Conservation (phyloP, 2,329 filamentous ascomycete species). For the Claviceps sp. region DNA sequence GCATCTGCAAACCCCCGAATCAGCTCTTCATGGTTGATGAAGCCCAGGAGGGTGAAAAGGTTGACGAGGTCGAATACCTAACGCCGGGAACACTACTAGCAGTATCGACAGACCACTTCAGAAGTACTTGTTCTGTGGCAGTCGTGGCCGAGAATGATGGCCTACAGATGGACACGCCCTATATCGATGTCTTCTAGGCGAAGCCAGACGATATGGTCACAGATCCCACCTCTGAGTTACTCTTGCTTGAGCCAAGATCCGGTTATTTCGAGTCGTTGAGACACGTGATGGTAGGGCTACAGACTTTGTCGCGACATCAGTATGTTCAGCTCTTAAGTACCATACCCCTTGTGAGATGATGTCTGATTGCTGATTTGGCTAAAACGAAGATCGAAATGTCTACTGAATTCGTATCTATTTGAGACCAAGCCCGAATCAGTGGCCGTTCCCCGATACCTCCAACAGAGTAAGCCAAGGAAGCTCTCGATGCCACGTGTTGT, state of each 20-base stretch:
- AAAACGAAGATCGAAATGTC: conserved; percentile 27
- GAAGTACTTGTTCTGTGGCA: conserved; percentile 52
- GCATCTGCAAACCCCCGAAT: conserved; percentile 58
- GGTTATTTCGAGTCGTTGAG: conserved; percentile 69
- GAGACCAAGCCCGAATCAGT: conserved; percentile 21
- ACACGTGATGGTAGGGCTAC: conserved; percentile 59
- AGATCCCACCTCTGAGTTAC: conserved; percentile 53
- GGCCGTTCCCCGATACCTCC: conserved; percentile 18
- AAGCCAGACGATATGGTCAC: conserved; percentile 44
- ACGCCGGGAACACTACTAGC: conserved; percentile 39
- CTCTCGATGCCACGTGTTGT: conserved; percentile 2
- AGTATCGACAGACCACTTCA: conserved; percentile 48
- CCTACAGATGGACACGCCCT: conserved; percentile 15
- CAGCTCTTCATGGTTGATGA: conserved; percentile 32
- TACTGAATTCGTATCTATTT: conserved; percentile 49
- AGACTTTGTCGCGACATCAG: conserved; percentile 41
- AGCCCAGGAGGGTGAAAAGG: conserved; percentile 40
- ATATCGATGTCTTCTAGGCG: conserved; percentile 62
- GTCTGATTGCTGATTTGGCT: background rate
- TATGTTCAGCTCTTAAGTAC: conserved; percentile 25
- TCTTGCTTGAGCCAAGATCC: conserved; percentile 65
- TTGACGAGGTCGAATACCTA: conserved; percentile 33
- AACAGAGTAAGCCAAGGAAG: background rate
- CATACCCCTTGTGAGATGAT: background rate
- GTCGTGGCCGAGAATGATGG: conserved; percentile 58